Conservation (phyloP, 768 basidiomycete genomes). For the Terana coerulea region DNA sequence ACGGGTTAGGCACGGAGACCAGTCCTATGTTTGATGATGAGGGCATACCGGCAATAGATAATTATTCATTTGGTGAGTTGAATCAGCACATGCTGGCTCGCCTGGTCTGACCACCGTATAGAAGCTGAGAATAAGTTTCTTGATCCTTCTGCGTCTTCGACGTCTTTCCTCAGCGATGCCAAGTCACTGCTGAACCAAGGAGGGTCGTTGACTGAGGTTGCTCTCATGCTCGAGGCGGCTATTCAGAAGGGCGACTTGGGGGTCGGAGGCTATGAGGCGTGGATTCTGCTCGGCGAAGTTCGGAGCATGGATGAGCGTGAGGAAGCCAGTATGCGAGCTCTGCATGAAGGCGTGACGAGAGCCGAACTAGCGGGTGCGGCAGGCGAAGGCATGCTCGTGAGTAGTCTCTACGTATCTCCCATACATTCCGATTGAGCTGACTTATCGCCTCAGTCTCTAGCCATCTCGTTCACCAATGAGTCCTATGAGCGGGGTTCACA, state of each 20-base stretch:
- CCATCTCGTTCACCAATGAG: constrained; percentile 96
- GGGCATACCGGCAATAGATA: constrained; percentile 69
- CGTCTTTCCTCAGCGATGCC: constrained; percentile 61
- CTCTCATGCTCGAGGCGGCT: constrained; percentile 85
- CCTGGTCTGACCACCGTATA: constrained; percentile 29
- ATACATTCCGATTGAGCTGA: constrained; percentile 6
- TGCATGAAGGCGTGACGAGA: constrained; percentile 64
- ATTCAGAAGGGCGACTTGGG: constrained; percentile 80
- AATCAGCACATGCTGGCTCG: too few relatives aligned
- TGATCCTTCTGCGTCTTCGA: constrained; percentile 43
- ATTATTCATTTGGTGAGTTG: constrained; percentile 74
- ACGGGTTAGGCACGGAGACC: constrained; percentile 32
- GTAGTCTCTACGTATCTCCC: constrained; percentile 25
- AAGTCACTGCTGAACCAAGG: constrained; percentile 75
- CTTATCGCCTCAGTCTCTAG: constrained; percentile 63
- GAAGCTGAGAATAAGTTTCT: constrained; percentile 73
- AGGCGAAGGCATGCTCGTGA: constrained; percentile 72
- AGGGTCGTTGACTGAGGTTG: constrained; percentile 85
- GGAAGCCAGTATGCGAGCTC: constrained; percentile 75
- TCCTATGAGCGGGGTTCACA: constrained; percentile 84
- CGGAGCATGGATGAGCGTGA: constrained; percentile 89
- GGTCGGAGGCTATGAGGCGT: constrained; percentile 82
- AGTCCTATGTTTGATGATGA: constrained; percentile 54
- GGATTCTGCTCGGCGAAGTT: constrained; percentile 89
- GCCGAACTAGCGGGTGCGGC: constrained; percentile 62